Evolutionary conservation across 345 rosid genomes (phyloP).

Genomic region (Hirschfeldia incana): DNA sequence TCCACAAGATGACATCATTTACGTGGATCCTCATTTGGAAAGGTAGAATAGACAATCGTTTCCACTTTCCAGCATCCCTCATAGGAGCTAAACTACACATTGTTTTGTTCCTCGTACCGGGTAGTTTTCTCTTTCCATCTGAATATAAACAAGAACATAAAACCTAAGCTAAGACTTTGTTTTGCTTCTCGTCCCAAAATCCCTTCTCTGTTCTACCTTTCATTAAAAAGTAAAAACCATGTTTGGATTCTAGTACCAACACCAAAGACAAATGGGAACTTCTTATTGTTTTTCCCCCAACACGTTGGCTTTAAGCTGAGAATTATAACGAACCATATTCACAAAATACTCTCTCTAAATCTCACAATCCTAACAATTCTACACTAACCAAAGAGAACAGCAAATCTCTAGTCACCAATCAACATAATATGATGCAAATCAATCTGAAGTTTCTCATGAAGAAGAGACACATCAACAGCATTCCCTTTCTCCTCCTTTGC

Average conservation of each 20-base stretch:
- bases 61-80: neutral
- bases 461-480: constrained; percentile 37
- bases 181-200: neutral
- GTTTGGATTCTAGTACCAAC: neutral
- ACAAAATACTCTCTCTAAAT: constrained; percentile 10
- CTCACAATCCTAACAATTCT: neutral
- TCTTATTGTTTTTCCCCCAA: neutral
- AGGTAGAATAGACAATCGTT: neutral
- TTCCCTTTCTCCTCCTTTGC: constrained; percentile 50
- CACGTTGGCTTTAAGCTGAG: neutral
- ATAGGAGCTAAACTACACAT: neutral
- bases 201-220: neutral
- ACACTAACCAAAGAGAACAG: constrained; percentile 12
- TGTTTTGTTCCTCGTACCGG: too few species aligned
- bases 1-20: neutral
- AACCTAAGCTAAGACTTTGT: neutral
- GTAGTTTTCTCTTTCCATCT: neutral
- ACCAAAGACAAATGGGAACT: neutral
- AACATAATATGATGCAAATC: constrained; percentile 51
- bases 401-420: constrained; percentile 5
- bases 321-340: constrained; percentile 6
- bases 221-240: neutral
- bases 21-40: neutral
- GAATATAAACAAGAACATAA: neutral
- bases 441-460: constrained; percentile 58